A percentile compares a stretch with the other conserved stretches of the same genome.
Evolutionary conservation across 441 rosid species (phyloP).

Genomic region (Populus tomentosa): DNA sequence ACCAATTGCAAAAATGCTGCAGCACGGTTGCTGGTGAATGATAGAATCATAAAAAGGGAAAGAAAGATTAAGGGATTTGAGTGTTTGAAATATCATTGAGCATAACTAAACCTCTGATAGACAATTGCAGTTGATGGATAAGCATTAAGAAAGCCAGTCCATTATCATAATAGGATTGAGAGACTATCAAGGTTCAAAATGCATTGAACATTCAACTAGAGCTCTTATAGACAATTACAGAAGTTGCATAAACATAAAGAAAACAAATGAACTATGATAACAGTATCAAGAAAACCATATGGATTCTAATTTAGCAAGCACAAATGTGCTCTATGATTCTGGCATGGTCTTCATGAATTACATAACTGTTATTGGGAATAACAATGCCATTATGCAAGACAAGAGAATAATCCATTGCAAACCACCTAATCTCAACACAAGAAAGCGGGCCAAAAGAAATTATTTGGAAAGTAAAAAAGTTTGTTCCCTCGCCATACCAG

Average conservation of each 20-base stretch:
- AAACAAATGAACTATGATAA: background rate
- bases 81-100: background rate
- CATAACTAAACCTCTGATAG: background rate
- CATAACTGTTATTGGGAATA: background rate
- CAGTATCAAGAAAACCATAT: background rate
- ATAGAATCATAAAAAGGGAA: slow-evolving; percentile 11
- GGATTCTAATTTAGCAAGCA: background rate
- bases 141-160: background rate
- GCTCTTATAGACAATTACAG: background rate
- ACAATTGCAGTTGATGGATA: background rate
- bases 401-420: background rate
- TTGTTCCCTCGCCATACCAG: background rate
- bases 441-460: background rate
- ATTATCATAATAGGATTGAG: background rate
- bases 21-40: slow-evolving; percentile 78
- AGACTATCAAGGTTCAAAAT: background rate
- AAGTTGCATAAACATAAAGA: background rate
- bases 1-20: slow-evolving; percentile 88
- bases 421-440: background rate
- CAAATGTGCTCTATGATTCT: background rate
- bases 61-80: background rate
- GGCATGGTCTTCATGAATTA: background rate
- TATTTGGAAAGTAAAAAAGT: background rate
- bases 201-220: background rate
- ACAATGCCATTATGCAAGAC: background rate